A percentile compares a stretch with the other conserved stretches of the same genome.
Evolutionary conservation across 2,329 filamentous ascomycete species (phyloP).

Genomic region (Neurospora sp.): DNA sequence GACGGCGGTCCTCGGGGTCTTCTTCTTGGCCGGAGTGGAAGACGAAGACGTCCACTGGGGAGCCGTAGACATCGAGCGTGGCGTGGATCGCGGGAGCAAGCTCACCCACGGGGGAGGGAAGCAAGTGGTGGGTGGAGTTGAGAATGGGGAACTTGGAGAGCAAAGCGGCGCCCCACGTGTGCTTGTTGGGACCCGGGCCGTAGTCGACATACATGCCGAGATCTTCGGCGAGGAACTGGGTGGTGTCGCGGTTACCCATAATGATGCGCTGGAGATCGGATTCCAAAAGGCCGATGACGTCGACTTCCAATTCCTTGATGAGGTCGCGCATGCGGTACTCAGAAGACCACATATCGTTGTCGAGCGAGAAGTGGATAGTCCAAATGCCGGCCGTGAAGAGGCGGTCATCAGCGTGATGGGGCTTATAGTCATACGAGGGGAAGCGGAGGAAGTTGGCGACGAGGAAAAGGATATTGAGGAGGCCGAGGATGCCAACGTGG

Average conservation of each 20-base stretch:
- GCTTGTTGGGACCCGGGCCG: constrained; percentile 94
- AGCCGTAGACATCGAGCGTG: constrained; percentile 88
- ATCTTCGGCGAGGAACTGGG: constrained; percentile 90
- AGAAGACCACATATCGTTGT: constrained; percentile 98
- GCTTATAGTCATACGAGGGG: constrained; percentile 82
- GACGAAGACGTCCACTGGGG: constrained; percentile 85
- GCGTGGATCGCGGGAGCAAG: constrained; percentile 93
- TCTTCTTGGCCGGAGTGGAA: constrained; percentile 99
- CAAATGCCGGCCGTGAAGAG: constrained; percentile 91
- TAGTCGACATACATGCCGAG: constrained; percentile 98
- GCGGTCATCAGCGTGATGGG: constrained; percentile 81
- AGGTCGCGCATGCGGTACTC: constrained; percentile 89
- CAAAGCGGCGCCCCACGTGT: constrained; percentile 91
- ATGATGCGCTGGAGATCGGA: constrained; percentile 94
- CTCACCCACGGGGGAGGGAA: constrained; percentile 89
- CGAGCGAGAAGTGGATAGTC: constrained; percentile 96
- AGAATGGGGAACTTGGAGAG: constrained; percentile 96
- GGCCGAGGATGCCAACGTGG: constrained; percentile 49
- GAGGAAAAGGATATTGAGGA: constrained; percentile 71
- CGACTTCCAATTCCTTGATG: constrained; percentile 89
- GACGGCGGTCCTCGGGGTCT: constrained; percentile 79
- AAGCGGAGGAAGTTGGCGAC: constrained; percentile 81
- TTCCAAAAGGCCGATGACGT: constrained; percentile 90
- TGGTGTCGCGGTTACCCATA: constrained; percentile 97
- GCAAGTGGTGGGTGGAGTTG: constrained; percentile 90